phyloP scores from a whole-genome alignment of 169 alveolate genomes.

The Plasmodium gaboni region DNA sequence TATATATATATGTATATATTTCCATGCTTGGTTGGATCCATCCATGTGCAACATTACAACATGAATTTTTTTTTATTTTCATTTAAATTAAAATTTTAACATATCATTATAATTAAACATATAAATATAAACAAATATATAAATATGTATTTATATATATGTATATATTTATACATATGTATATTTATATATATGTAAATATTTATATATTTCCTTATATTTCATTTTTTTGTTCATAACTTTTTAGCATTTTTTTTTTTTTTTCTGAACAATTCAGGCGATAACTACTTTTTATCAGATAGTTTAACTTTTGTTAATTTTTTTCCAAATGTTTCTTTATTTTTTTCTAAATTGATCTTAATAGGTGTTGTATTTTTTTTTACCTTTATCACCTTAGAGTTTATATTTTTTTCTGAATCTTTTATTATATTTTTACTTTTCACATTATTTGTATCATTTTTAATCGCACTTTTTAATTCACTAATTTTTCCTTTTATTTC shows the following conservation, averaged over 20 bases:
- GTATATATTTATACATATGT: background rate
- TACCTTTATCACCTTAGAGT: background rate
- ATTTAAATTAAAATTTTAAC: no score
- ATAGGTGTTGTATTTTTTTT: background rate
- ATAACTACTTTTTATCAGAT: background rate
- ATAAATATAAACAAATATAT: no score
- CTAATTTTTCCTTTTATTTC: background rate
- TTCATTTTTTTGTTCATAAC: background rate
- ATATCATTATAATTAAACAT: no score
- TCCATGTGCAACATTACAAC: no score
- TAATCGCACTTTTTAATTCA: background rate
- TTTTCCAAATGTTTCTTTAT: background rate
- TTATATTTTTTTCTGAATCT: slow-evolving; percentile 3
- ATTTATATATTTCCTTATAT: background rate
- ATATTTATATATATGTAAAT: background rate
- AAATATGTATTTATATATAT: background rate
- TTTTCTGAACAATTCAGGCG: background rate
- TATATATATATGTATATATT: no score
- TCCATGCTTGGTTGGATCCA: no score
- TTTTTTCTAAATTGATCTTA: background rate
- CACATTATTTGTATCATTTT: background rate
- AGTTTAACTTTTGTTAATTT: background rate
- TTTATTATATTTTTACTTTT: background rate
- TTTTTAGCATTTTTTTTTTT: slow-evolving; percentile 1
- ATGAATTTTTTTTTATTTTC: no score